These are phyloP conservation scores for Nissolia schottii DNA, from an alignment of 306 rosid genomes.

Conservation along the genomic window DNA sequence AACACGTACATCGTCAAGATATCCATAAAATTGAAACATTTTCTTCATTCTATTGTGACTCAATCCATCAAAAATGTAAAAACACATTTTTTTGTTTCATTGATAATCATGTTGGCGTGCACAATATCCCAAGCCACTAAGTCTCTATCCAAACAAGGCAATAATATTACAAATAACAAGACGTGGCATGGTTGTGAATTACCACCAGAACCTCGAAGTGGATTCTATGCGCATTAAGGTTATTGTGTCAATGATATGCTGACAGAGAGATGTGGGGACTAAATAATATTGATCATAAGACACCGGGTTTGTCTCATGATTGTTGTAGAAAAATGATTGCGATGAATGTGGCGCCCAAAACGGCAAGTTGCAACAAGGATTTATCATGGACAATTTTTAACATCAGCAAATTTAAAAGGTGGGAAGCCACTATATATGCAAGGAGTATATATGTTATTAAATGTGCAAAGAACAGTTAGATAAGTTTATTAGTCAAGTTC, in stretches of 20 bases:
- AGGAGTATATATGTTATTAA: background rate
- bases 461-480: too few species aligned
- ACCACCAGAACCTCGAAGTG: conserved; percentile 13
- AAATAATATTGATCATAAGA: background rate
- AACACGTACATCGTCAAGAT: background rate
- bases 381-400: background rate
- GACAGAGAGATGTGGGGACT: background rate
- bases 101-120: background rate
- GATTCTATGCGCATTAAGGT: background rate
- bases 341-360: too few species aligned
- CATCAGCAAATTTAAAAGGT: background rate
- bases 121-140: background rate
- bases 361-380: background rate
- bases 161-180: background rate
- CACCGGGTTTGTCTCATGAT: background rate
- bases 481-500: too few species aligned
- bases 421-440: background rate
- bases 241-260: background rate
- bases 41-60: background rate
- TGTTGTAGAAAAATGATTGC: background rate
- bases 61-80: background rate
- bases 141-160: background rate
- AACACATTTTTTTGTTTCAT: background rate
- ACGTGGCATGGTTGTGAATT: background rate
- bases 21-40: background rate